Base-by-base conservation (phyloP, 805 yeast species). In the Candida xiaguanensis region DNA sequence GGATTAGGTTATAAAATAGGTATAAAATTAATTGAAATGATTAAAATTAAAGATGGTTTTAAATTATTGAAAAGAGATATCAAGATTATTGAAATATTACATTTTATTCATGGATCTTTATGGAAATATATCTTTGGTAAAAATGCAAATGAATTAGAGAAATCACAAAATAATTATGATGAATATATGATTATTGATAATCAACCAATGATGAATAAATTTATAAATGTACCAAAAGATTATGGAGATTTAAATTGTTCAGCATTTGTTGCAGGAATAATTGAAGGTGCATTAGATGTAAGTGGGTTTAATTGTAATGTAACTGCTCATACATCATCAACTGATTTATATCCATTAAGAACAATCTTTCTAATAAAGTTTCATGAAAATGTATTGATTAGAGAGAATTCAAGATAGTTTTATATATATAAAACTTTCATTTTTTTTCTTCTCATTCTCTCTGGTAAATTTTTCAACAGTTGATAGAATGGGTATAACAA, bases 221-320 rank as follows among this genome's bases (percentile, higher is more conserved):
- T 72, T 53, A 78, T 88, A 8, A 78, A 85, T 22, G 81, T 85
- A 4, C 96, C 96, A 2, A 78, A 76, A 48, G 95, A 88, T 47
- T 79, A 82, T 53, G 80, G 85, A 8, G 80, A 80, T 45, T 70
- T 87, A 51, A 85, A 84, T 53, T 85, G 93, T 53, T 80, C 83
- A 12, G 90, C 95, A 0, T 85, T 84, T 54, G 77, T 82, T 1
- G 95, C 95, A 0, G 96, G 96, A 0, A 73, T 88, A 12, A 72
- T 87, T 29, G 95, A 88, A 56, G 95, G 95, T 0, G 80, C 87
- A 1, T 63, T 88, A 42, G 93, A 85, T 51, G 70, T 83, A 4
- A 69, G 86, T 2, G 80, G 79, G 46, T 86, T 86, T 53, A 78
- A 74, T 39, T 89, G 91, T 11, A 69, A 65, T 33, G 95, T 88